Evolutionary conservation across 495 filamentous ascomycete species (phyloP).

Genomic region (Symbiotaphrina buchneri): DNA sequence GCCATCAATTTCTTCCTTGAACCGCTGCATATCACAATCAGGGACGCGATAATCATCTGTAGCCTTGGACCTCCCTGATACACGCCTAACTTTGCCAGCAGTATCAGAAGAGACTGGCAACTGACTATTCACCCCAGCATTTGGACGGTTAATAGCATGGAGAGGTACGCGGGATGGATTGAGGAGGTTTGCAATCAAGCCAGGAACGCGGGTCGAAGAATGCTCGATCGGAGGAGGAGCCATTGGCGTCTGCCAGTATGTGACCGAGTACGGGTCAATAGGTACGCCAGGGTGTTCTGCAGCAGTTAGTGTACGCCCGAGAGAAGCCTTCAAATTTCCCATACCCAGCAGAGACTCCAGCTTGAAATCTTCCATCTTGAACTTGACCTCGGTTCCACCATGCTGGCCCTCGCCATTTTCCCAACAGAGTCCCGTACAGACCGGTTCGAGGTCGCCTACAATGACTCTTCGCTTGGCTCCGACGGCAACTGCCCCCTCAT

Average conservation of each 20-base stretch:
- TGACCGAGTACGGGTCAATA: conserved; percentile 70
- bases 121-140: conserved; percentile 6
- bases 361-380: conserved; percentile 27
- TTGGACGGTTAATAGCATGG: conserved; percentile 9
- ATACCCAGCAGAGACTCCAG: conserved; percentile 55
- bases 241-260: conserved; percentile 53
- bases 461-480: conserved; percentile 19
- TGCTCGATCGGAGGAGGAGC: conserved; percentile 4
- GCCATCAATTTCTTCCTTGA: conserved; percentile 44
- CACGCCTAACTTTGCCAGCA: neutral
- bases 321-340: conserved; percentile 6
- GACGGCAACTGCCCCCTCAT: conserved; percentile 10
- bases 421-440: conserved; percentile 63
- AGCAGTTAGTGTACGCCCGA: neutral
- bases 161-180: conserved; percentile 16
- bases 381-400: conserved; percentile 17
- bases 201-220: neutral
- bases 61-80: conserved; percentile 1
- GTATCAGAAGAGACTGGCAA: neutral
- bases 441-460: conserved; percentile 48
- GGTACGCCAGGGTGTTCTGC: conserved; percentile 21
- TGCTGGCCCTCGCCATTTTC: conserved; percentile 28
- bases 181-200: conserved; percentile 7
- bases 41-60: conserved; percentile 1
- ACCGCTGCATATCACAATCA: conserved; percentile 33